Conservation (phyloP, 2,329 filamentous ascomycete species). For the Hypoxylon sp. region DNA sequence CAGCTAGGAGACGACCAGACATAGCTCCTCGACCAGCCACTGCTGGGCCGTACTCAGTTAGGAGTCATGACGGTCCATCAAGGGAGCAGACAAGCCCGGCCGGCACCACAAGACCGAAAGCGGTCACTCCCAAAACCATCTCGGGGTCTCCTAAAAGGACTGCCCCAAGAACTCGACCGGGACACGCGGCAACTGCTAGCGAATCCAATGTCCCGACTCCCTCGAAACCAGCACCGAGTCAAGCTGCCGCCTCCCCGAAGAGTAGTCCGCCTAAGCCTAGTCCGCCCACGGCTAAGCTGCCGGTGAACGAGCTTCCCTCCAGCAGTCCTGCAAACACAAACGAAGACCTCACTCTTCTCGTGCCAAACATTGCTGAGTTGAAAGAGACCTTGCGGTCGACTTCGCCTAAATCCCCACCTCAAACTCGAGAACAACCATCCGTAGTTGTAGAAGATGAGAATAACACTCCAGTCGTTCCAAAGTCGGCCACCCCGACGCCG, state of each 20-base stretch:
- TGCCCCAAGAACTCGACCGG: slow-evolving; percentile 54
- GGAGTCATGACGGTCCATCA: slow-evolving; percentile 57
- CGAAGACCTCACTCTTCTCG: slow-evolving; percentile 62
- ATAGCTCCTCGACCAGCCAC: slow-evolving; percentile 67
- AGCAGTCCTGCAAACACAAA: slow-evolving; percentile 58
- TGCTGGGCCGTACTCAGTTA: slow-evolving; percentile 70
- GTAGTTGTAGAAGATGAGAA: slow-evolving; percentile 31
- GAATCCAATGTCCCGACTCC: slow-evolving; percentile 61
- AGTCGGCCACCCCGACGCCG: slow-evolving; percentile 40
- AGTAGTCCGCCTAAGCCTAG: slow-evolving; percentile 55
- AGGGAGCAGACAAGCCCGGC: slow-evolving; percentile 56
- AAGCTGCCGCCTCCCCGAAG: slow-evolving; percentile 51
- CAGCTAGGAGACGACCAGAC: slow-evolving; percentile 65
- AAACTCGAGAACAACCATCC: slow-evolving; percentile 51
- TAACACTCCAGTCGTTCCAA: slow-evolving; percentile 20
- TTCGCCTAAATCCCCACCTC: slow-evolving; percentile 37
- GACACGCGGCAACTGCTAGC: slow-evolving; percentile 58
- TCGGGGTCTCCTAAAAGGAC: slow-evolving; percentile 62
- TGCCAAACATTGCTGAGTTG: slow-evolving; percentile 55
- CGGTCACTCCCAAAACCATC: slow-evolving; percentile 58
- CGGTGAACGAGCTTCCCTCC: slow-evolving; percentile 26
- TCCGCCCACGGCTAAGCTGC: slow-evolving; percentile 50
- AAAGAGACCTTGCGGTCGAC: slow-evolving; percentile 39
- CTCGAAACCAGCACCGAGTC: slow-evolving; percentile 45
- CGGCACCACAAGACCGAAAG: slow-evolving; percentile 55